Base-by-base conservation (phyloP, 495 filamentous ascomycete species). In the Aspergillus nanangensis region DNA sequence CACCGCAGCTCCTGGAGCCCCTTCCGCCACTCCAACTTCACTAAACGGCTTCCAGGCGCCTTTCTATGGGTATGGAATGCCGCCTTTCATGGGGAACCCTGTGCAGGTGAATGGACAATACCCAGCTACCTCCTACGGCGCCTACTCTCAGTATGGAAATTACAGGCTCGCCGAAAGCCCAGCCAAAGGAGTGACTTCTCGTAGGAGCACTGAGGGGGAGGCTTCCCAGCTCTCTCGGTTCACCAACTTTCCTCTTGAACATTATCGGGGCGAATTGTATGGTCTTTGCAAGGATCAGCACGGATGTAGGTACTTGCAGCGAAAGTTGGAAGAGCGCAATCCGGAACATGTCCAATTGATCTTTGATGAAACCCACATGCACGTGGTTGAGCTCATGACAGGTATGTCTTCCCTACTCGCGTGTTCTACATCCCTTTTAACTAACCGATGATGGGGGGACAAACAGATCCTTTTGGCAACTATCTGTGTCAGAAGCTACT, bases 401-500 rank as follows among this genome's bases (percentile, higher is more conserved):
- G 81, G 80, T 83, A 66, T 48, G 74, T 57, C 7, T 27, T n/a
- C 15, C 13, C 8, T 41, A 18, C 14, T 37, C 4, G 8, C 9
- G 15, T 36, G 8, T 2, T 3, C 2, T 19, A 14, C 11, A 35
- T 10, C 3, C 25, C 7, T 10, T 2, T 22, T 50, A 18, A 41
- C 31, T 55, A 38, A 55, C 36, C 8, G 39, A 25, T 42, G 23
- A 19, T 2, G 5, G 7, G 14, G 5, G 34, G 4, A 21, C 8
- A 25, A 58, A 47, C 44, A 82, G 92, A 98, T 73, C 93, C 92
- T 3, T 97, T 98, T 58, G 93, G 93, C 47, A 98, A 98, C 66
- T 98, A 98, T 56, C 81, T 98, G 35, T 95, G 89, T 72, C 93
- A 98, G 71, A 97, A 96, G 73, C 70, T 98, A 21, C 79, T 98